Base-by-base conservation (phyloP, 495 filamentous ascomycete species). In the Oleoguttula mirabilis region DNA sequence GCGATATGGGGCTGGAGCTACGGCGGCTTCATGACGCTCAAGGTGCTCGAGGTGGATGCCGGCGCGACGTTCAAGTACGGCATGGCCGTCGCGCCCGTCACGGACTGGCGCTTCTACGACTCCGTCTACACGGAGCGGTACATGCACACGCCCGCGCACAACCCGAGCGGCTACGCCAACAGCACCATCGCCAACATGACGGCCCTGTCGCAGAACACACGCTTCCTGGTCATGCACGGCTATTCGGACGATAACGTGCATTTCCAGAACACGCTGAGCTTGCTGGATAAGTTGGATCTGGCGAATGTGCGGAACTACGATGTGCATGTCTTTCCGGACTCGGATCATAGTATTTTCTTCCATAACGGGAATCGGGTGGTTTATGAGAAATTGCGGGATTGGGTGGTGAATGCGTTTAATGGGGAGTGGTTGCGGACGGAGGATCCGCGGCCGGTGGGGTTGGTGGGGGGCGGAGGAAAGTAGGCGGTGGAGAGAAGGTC, bases 1-100 rank as follows among this genome's bases (percentile, higher is more conserved):
- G 88, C 87, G 1, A 94, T 98, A 54, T 98, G 90, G 90, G 90
- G 90, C 25, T 98, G 90, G 90, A 90, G 82, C 48, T 98, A 88
- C 56, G 90, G 90, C 24, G 90, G 90, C 14, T 98, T 93, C 68
- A 88, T 85, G 76, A 85, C 90, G n/a, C 66, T 98, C 41, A 98
- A 98, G 66, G 87, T 84, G 3, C 72, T 98, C 2, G 90, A 98
- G 63, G 70, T 76, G 48, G 90, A 98, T 60, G 90, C 71, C 1
- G 90, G 90, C 4, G 55, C 74, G 51, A 96, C 88, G 0, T 98
- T 96, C 65, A 75, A 74, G 24, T 98, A 96, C 56, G 90, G 92
- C 21, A 94, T 98, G 85, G 86, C 90, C 10, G 90, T 98, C 19
- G 92, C 92, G 3, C 90, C 90, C 8, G 90, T 98, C 10, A 98